Evolutionary conservation across 352 stramenopile genomes (phyloP), one percentile per base, ranked within the genome.

Genomic region (Phytophthora sp.): DNA sequence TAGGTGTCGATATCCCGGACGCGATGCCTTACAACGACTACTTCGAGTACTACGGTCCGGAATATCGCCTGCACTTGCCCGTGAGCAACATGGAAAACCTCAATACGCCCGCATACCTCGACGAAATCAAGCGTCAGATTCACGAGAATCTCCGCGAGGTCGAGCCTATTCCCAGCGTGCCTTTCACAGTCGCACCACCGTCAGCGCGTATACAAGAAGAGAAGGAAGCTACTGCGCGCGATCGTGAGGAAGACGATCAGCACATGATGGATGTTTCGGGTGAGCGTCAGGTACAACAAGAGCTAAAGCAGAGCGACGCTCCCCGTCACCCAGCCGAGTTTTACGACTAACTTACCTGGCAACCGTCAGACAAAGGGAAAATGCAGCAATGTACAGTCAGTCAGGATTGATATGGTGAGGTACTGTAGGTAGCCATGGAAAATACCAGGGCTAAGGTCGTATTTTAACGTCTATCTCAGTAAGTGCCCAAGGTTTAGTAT

Each of bases 1-100:
- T 98, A 15, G 95, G 92, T 30, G 91, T 97, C 27, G 82, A 97
- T 24, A 75, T 96, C 8, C 82, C 86, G 1, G 96, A 99, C 60
- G 93, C 98, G 5, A 98, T 99, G 76, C 98, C 98, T 4, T 99
- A 98, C 85, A 99, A 99, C 83, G 96, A 99, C 76, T 99, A 99
- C 83, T 99, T 98, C 80, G 98, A 99, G 77, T 99, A 99, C 81
- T 99, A 98, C 78, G 95, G 94, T 1, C 98, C 97, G 1, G 95
- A 99, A 73, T 99, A 98, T 80, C 96, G 97, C 51, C 79, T 99
- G 30, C 97, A 99, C 79, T 89, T 99, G 66, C 94, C 96, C 18
- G 91, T 98, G 63, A 89, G 84, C 62, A 96, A 93, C 79, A 99
- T 99, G 80, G 94, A 99, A 64, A 99, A 99, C 71, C 80, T 99